Conservation (phyloP, 2,329 filamentous ascomycete genomes). For the Alternaria incomplexa region DNA sequence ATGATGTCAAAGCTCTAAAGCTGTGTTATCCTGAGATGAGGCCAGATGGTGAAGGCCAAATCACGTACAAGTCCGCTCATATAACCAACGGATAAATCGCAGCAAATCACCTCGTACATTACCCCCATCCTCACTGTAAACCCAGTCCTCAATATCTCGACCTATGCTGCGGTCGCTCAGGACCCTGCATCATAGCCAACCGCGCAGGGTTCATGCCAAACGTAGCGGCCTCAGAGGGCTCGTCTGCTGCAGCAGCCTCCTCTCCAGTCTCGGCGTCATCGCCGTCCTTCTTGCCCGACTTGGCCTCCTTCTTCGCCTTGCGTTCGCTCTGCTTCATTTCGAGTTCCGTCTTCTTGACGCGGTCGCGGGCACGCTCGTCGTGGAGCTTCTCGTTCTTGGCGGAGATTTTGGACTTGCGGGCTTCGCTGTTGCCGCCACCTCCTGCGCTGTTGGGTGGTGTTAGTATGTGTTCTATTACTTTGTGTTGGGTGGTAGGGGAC, state of each 20-base stretch:
- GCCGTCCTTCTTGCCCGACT: constrained; percentile 26
- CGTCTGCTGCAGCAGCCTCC: constrained; percentile 13
- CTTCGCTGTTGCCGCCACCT: constrained; percentile 78
- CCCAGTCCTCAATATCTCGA: constrained; percentile 18
- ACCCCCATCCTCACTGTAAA: not conserved
- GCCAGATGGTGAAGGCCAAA: not conserved
- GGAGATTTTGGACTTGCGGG: constrained; percentile 76
- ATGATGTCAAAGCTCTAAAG: not conserved
- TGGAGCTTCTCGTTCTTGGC: constrained; percentile 86
- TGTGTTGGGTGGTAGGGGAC: not conserved
- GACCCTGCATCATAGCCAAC: constrained; percentile 44
- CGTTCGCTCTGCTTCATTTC: constrained; percentile 48
- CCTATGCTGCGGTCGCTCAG: constrained; percentile 22
- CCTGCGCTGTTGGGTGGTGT: constrained; percentile 65
- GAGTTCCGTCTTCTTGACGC: constrained; percentile 54
- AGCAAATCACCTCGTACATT: not conserved
- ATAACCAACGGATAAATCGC: not conserved
- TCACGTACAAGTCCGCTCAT: not conserved
- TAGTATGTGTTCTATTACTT: constrained; percentile 7
- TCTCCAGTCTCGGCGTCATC: constrained; percentile 13
- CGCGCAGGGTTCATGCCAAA: constrained; percentile 47
- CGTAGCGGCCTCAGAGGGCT: constrained; percentile 26
- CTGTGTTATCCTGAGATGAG: constrained; percentile 1
- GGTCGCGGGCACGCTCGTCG: constrained; percentile 65
- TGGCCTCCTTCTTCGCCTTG: constrained; percentile 49